Base-by-base conservation (phyloP, 164 flowering plant genomes). In the Stephania japonica region DNA sequence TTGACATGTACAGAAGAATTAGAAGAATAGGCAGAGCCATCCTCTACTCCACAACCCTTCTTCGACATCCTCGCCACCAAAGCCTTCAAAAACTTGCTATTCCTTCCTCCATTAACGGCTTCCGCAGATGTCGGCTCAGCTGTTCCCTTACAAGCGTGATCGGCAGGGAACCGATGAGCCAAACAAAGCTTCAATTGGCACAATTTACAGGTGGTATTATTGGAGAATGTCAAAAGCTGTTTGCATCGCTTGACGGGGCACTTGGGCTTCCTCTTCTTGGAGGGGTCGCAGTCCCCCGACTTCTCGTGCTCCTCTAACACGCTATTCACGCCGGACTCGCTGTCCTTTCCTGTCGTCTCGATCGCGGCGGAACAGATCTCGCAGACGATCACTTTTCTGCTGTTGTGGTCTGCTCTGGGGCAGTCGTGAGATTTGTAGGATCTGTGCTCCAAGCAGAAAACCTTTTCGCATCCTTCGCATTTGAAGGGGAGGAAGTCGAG, bases 401-500 rank as follows among this genome's bases (percentile, higher is more conserved):
- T 89, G 42, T 77, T 80, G 68, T 63, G 79, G 24, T 92, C 88
- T 3, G 91, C 74, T 47, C 85, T 86, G 0, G 92, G 87, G 70
- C 99, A 95, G 1, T 84, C 83, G 77, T 93, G 98, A 19, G 95
- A 84, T 71, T 81, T 86, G 82, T 78, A 86, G 0, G 89, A 81
- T 67, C 95, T 82, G 77, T 93, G 99, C 43, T 93, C 97, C 59
- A 87, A 11, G 69, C 99, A 96, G 44, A 89, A 91, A 7, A 86
- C 88, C 93, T 85, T 81, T 1, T 26, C 77, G 71, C 96, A 93
- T 32, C 85, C 87, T 50, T 87, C 83, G 77, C 99, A 92, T 9
- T 50, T 81, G 77, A 95, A 95, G 0, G 97, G 99, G 13, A 95
- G 92, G 73, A 95, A 95, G 79, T 93, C 99, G 67, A 93, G 94